Base-by-base conservation (phyloP, 2,329 filamentous ascomycete genomes). In the Colletotrichum tamarilloi region DNA sequence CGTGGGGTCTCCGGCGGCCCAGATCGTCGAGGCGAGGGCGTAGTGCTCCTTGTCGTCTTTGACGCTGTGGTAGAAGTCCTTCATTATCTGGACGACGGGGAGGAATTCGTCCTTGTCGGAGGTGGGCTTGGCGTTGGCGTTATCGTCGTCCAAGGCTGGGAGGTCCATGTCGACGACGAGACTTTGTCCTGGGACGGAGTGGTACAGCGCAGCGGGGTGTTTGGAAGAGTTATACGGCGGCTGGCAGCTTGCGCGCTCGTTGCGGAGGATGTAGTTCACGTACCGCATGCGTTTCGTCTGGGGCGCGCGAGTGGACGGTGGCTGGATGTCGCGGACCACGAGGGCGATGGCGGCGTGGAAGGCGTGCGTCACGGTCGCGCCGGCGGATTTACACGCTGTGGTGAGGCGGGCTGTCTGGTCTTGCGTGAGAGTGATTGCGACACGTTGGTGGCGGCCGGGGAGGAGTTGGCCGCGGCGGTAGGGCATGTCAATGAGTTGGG, bases 301-400 rank as follows among this genome's bases (percentile, higher is more conserved):
- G 62, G 0, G 4, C 53, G 26, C 12, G 11, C 22, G 68, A 1
- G 72, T 26, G 3, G 16, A n/a, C 9, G 16, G 7, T n/a, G 42
- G 42, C 3, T 81, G 78, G 0, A 80, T 66, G 60, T 81, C 76
- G n/a, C 81, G 73, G 4, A 81, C 52, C 0, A 76, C 74, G 1
- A 83, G 74, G 0, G 80, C 77, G 4, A 80, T 77, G 4, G 81
- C 79, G 1, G 82, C 78, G 38, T 83, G 82, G 65, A 81, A 83
- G 2, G 70, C 76, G 11, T 83, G 80, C 0, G 81, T 82, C 1
- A 78, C 76, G 0, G 80, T 82, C 0, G 77, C 78, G 2, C 67
- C 67, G 1, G 62, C 38, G 0, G 42, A 9, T 24, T 78, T 79
- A 16, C 76, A 78, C 0, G 78, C 76, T 0, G n/a, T 1, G 0